Evolutionary conservation across 1,284 basidiomycete species (phyloP), one percentile per base, ranked within the genome.

Genomic region (Gymnopus androsaceus): DNA sequence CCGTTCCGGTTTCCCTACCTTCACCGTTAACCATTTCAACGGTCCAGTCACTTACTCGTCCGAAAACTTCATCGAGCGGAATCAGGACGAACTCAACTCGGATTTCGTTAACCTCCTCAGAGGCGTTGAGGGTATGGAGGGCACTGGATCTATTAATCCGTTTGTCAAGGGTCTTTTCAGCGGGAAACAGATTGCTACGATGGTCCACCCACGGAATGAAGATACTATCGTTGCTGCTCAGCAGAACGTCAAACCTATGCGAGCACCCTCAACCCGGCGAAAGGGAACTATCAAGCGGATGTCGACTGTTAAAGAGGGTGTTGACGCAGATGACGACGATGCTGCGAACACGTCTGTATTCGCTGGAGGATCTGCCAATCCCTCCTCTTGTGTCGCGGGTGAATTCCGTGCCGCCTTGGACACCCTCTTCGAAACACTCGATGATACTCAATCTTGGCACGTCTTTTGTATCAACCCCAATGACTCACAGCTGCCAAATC

Each of bases 201-300:
- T 95, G 67, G 87, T 88, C 0, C 95, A 98, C 68, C 94, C 95
- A 0, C 81, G 89, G 57, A 90, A 94, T 65, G 92, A 98, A 63
- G 92, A 95, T 51, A 97, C 95, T 0, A 95, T 98, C 59, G 93
- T 98, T 27, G 85, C 92, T 1, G 94, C 94, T 1, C 94, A 95
- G 68, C 94, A 98, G 69, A 87, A 88, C 7, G 87, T 96, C 60
- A 94, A 93, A 68, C 95, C 94, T 0, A 93, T 96, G 86, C 85
- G 95, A 12, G 86, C 92, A 0, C 96, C 94, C 0, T 97, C 94
- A 0, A 95, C 87, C 0, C 79, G 91, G 28, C 81, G 92, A 49
- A 94, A 93, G 70, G 82, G 81, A 44, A 86, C 87, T 0, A 69
- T 89, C 57, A 84, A 82, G 64, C 78, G 85, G 21, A 81, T 85